Percentiles rank a stretch among this genome's conserved stretches.
Conservation (phyloP, 805 yeast genomes). For the Suhomyces xylopsoci region DNA sequence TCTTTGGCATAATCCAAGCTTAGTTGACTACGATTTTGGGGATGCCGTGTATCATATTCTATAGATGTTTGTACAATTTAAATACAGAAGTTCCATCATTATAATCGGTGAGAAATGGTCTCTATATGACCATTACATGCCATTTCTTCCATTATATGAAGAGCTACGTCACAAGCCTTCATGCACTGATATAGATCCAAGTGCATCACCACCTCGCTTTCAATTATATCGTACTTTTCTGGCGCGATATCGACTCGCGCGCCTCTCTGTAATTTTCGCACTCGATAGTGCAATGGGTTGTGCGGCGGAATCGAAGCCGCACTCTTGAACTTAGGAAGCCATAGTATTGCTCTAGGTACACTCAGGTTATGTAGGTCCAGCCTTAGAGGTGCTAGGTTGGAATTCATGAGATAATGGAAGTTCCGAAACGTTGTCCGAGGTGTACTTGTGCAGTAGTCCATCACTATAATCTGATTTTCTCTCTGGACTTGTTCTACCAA, state of each 20-base stretch:
- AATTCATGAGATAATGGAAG: background rate
- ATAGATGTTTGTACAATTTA: background rate
- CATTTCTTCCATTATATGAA: background rate
- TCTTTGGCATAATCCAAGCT: background rate
- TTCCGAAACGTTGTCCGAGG: background rate
- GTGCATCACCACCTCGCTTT: conserved; percentile 5
- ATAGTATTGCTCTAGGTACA: conserved; percentile 10
- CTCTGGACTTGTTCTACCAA: background rate
- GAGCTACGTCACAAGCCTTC: conserved; percentile 9
- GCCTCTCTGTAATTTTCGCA: background rate
- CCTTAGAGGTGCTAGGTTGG: conserved; percentile 2
- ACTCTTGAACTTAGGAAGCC: conserved; percentile 18
- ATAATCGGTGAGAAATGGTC: background rate
- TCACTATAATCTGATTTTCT: background rate
- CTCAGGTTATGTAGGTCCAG: background rate
- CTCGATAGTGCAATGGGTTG: background rate
- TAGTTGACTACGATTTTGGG: background rate
- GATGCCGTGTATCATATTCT: background rate
- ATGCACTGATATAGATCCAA: conserved; percentile 16
- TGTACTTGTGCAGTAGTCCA: conserved; percentile 1
- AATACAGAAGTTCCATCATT: background rate
- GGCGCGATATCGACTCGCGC: background rate
- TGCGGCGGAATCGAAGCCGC: background rate
- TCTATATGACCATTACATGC: background rate
- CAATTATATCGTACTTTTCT: background rate